Evolutionary conservation across 768 basidiomycete genomes (phyloP), one percentile per base, ranked within the genome.

Genomic region (Suillus cothurnatus): DNA sequence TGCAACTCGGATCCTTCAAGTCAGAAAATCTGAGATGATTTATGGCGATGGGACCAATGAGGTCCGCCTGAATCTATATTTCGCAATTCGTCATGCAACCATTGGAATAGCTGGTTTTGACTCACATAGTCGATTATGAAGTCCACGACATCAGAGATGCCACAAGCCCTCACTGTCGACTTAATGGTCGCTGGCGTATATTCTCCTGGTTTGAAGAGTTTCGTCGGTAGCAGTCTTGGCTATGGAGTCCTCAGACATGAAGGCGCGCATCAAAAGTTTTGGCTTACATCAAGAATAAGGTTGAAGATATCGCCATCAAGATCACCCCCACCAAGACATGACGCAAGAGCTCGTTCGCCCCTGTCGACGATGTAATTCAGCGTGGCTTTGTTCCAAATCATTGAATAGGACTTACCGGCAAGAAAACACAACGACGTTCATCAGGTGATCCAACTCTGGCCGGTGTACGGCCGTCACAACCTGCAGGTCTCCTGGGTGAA

Each of bases 11-110:
- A 62, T 81, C 85, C 67, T 84, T 41, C 58, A 41, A 82, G 72
- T 91, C 90, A 4, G 90, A 89, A 45, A 87, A 85, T 55, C 87
- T 80, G 11, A 90, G 76, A 86, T 88, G 90, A 64, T 84, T 88
- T 3, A 77, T 85, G 0, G 87, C 85, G 39, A 90, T 82, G 28
- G 89, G 80, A 9, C 89, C 89, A 17, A 92, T 76, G 31, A 85
- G 81, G 85, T 86, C 61, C 14, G 64, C 39, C n/a, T 34, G 50
- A 41, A 66, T 43, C 36, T 59, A 59, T 14, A 31, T 21, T 31
- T 28, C 19, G 31, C 39, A 8, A 4, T 59, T 41, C 28, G 41
- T 41, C 58, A 14, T 31, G 39, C 39, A 41, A 19, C 11, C 19
- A 59, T 41, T n/a, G 17, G 0, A 28, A 26, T 41, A 17, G 6